Base-by-base conservation (phyloP, 768 basidiomycete species). In the Podaxis sp. region DNA sequence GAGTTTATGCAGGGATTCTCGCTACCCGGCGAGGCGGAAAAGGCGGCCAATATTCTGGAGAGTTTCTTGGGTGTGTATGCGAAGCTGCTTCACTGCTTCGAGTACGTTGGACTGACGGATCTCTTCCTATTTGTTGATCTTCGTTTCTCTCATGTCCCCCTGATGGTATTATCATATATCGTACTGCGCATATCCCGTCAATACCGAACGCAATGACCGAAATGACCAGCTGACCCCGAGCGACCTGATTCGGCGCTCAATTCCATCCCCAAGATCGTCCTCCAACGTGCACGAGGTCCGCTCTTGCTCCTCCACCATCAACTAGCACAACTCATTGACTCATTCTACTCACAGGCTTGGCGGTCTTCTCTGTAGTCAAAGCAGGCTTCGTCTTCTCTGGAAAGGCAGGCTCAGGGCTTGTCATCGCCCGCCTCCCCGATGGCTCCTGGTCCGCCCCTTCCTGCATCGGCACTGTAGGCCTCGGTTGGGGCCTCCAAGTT, bases 361-460 rank as follows among this genome's bases (percentile, higher is more conserved):
- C 96, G 54, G 84, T 98, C 67, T 98, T 97, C 83, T 92, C 94
- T 69, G 93, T 97, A 13, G 78, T 97, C 74, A 92, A 93, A 76
- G 93, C 93, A 3, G 95, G 96, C 2, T 96, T 98, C 79, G 86
- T 96, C 59, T 96, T 96, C 82, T 93, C 92, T 11, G 96, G 93
- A 53, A 96, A 95, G 76, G 93, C 92, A 0, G 96, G 96, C 52
- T 95, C 93, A 1, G 96, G 96, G 13, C 75, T 96, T 66, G 93
- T 99, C 76, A 90, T 97, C 71, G 91, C 95, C 19, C 89, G 95
- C 12, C 84, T 96, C 49, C 91, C 93, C 8, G 95, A 98, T 70
- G 96, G 96, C 68, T 95, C 93, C 9, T 97, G 95, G 95, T 94
- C 92, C 53, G 96, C 96, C 0, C 96, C 96, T 2, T 95, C 92